Conservation (phyloP, 164 flowering plant species). For the grape (Vitis vinifera) region ASM3070453v1 NC_081816.1:23947501-23948000, state of each 20-base stretch:
- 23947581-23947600: slow-evolving; percentile 53
- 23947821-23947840: no score
- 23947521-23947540: not conserved
- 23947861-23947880: no score
- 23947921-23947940: no score
- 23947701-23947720: slow-evolving; percentile 76
- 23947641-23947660: slow-evolving; percentile 40
- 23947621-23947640: slow-evolving; percentile 64
- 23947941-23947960: no score
- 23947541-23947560: not conserved
- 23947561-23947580: slow-evolving; percentile 54
- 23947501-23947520: not conserved
- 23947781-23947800: not conserved
- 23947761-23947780: not conserved
- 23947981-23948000: no score
- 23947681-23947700: slow-evolving; percentile 94
- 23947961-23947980: no score
- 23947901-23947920: no score
- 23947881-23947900: no score
- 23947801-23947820: not conserved
- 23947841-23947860: no score
- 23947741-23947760: not conserved
- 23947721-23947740: slow-evolving; percentile 97
- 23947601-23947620: slow-evolving; percentile 77
- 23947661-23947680: slow-evolving; percentile 85